Conservation (phyloP, 179 eudicot species). For the Beta lomatogona region DNA sequence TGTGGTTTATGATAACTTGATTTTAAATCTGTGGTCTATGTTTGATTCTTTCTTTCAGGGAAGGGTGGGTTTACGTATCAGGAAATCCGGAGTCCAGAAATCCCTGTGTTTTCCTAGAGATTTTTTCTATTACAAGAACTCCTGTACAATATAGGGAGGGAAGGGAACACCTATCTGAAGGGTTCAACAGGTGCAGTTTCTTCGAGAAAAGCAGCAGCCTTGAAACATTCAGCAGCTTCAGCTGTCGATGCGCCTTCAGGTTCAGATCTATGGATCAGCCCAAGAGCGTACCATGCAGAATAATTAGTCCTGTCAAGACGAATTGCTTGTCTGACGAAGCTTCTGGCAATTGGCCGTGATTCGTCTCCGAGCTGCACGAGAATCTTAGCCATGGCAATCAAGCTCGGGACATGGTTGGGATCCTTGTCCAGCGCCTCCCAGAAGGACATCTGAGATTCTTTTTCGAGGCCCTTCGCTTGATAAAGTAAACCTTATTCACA, state of each 20-base stretch:
- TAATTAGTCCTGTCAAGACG: constrained; percentile 62
- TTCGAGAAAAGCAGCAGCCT: constrained; percentile 62
- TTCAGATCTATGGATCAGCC: constrained; percentile 59
- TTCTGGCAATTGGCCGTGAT: constrained; percentile 49
- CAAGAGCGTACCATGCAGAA: constrained; percentile 80
- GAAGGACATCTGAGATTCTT: constrained; percentile 63
- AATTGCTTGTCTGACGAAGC: constrained; percentile 67
- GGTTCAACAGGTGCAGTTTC: constrained; percentile 88
- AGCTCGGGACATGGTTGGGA: constrained; percentile 73
- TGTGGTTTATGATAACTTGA: constrained; percentile 18
- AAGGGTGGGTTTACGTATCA: background rate
- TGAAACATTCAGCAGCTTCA: constrained; percentile 46
- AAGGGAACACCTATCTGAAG: constrained; percentile 50
- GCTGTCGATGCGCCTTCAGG: constrained; percentile 29
- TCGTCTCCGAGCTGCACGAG: constrained; percentile 46
- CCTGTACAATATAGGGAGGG: constrained; percentile 22
- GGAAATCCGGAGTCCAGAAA: background rate
- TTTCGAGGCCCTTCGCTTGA: constrained; percentile 64
- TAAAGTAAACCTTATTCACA: constrained; percentile 57
- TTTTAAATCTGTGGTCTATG: constrained; percentile 23
- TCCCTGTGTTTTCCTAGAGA: constrained; percentile 13
- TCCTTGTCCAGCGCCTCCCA: constrained; percentile 64
- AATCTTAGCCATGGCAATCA: constrained; percentile 62
- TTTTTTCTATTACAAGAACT: background rate
- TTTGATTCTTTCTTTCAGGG: background rate